Conservation (phyloP, 2,329 filamentous ascomycete species). For the Arthrocladium fulminans region DNA sequence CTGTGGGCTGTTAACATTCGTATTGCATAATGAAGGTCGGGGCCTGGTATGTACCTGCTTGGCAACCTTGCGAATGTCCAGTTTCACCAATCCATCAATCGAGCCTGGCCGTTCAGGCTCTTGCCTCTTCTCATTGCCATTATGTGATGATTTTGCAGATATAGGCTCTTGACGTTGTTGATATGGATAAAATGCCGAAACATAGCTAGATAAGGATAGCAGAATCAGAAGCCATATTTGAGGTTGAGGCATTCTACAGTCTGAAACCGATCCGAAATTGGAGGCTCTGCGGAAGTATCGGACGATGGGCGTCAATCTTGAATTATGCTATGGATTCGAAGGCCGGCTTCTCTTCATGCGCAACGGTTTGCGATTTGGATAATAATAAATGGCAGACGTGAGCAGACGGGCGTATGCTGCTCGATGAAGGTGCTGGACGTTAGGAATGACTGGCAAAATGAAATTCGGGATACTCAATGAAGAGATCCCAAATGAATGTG, state of each 20-base stretch:
- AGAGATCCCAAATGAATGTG: constrained; percentile 16
- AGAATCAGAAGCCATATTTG: constrained; percentile 18
- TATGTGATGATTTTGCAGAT: constrained; percentile 6
- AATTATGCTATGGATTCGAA: constrained; percentile 1
- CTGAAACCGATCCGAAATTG: neutral
- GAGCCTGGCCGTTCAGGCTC: constrained; percentile 25
- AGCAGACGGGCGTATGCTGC: constrained; percentile 5
- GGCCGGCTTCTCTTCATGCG: constrained; percentile 3
- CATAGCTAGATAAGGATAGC: constrained; percentile 17
- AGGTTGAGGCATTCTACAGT: constrained; percentile 20
- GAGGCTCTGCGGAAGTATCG: neutral
- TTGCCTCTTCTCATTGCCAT: constrained; percentile 25
- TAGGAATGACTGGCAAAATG: neutral
- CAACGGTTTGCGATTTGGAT: neutral
- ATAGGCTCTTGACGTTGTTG: constrained; percentile 23
- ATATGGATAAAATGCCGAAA: constrained; percentile 38
- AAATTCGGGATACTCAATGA: constrained; percentile 18
- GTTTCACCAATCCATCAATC: constrained; percentile 22
- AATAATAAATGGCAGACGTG: neutral
- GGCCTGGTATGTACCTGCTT: constrained; percentile 12
- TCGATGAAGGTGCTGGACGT: constrained; percentile 5
- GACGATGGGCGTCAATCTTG: neutral
- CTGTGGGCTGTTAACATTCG: constrained; percentile 11
- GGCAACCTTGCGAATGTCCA: constrained; percentile 32
- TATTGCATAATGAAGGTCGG: neutral